Percentiles rank a stretch among this genome's conserved stretches.
Conservation (phyloP, 768 basidiomycete genomes). For the Suillus subluteus region DNA sequence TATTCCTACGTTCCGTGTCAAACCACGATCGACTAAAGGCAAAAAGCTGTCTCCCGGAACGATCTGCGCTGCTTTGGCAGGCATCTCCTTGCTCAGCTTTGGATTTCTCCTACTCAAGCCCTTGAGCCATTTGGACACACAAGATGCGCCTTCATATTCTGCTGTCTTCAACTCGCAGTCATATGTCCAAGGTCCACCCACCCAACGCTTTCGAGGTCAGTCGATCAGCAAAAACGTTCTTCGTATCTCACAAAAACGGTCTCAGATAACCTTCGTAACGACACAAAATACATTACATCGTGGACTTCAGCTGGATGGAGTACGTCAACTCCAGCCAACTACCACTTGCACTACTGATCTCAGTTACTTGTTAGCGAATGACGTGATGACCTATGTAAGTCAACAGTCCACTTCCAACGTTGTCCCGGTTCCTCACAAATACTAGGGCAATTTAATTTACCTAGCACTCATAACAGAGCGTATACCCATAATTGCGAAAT, state of each 20-base stretch:
- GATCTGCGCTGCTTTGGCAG: slow-evolving; percentile 24
- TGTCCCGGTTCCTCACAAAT: slow-evolving; percentile 29
- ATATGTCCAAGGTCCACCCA: slow-evolving; percentile 51
- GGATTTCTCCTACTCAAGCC: slow-evolving; percentile 11
- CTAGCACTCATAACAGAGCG: slow-evolving; percentile 60
- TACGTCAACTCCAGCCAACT: slow-evolving; percentile 35
- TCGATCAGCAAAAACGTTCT: neutral
- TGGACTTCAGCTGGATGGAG: slow-evolving; percentile 81
- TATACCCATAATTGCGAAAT: slow-evolving; percentile 60
- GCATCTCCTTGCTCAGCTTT: slow-evolving; percentile 30
- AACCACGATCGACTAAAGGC: neutral
- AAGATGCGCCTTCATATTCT: neutral
- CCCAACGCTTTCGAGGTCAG: slow-evolving; percentile 58
- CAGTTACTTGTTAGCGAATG: slow-evolving; percentile 55
- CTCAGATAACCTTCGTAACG: slow-evolving; percentile 63
- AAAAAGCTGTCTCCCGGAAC: neutral
- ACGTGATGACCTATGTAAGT: slow-evolving; percentile 73
- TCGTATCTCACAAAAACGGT: slow-evolving; percentile 1
- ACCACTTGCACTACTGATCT: slow-evolving; percentile 1
- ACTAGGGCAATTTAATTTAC: slow-evolving; percentile 61
- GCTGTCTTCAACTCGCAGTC: slow-evolving; percentile 3
- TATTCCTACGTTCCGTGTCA: slow-evolving; percentile 6
- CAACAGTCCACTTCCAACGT: neutral
- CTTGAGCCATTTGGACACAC: neutral
- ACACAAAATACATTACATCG: slow-evolving; percentile 69